Conservation (phyloP, 345 rosid genomes). For the Eucalyptus cloeziana region DNA sequence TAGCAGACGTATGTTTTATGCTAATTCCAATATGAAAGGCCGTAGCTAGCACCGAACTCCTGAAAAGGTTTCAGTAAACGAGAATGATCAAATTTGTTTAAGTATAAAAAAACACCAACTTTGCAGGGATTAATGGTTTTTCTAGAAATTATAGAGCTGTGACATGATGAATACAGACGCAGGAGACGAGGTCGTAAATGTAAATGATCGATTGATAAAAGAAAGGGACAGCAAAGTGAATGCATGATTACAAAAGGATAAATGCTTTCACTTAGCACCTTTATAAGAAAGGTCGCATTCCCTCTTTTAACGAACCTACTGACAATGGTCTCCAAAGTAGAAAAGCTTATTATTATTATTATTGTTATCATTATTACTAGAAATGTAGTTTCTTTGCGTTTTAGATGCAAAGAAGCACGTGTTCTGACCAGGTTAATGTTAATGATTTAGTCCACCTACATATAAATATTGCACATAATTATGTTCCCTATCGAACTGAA, state of each 20-base stretch:
- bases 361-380: background rate
- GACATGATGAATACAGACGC: background rate
- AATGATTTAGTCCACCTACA: background rate
- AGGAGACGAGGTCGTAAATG: background rate
- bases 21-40: background rate
- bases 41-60: background rate
- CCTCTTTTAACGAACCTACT: background rate
- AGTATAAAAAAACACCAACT: background rate
- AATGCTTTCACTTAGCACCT: background rate
- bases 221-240: background rate
- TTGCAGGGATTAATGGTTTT: background rate
- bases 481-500: background rate
- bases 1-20: background rate
- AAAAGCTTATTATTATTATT: background rate
- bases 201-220: background rate
- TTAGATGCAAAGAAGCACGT: background rate
- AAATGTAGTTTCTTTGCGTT: background rate
- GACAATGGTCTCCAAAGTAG: background rate
- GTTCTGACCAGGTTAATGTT: background rate
- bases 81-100: background rate
- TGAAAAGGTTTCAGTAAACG: background rate
- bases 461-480: background rate
- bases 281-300: background rate
- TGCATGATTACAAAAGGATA: background rate
- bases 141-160: background rate